A percentile compares a stretch with the other conserved stretches of the same genome.
These are phyloP conservation scores for Alternaria rosae DNA, from an alignment of 2,329 filamentous ascomycete genomes.

Conservation along the genomic window DNA sequence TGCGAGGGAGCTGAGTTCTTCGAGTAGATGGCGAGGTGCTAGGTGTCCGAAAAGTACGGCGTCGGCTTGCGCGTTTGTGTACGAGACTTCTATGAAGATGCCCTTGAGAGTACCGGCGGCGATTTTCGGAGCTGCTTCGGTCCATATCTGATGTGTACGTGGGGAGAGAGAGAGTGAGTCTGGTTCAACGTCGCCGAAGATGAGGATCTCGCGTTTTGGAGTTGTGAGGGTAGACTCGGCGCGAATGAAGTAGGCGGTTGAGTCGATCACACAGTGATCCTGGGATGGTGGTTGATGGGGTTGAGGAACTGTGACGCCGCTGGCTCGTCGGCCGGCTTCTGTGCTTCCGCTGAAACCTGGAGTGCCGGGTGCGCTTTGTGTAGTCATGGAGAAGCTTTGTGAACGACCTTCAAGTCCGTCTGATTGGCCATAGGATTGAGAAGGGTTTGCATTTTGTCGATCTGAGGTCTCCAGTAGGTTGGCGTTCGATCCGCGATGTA, in stretches of 20 bases:
- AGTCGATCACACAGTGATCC: slow-evolving; percentile 76
- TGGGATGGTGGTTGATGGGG: slow-evolving; percentile 18
- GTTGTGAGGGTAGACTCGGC: slow-evolving; percentile 60
- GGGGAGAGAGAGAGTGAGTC: slow-evolving; percentile 84
- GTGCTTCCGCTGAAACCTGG: slow-evolving; percentile 33
- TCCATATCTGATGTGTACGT: slow-evolving; percentile 84
- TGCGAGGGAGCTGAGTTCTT: slow-evolving; percentile 78
- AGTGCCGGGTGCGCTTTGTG: slow-evolving; percentile 47
- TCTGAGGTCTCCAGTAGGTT: slow-evolving; percentile 49
- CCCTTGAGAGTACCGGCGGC: slow-evolving; percentile 73
- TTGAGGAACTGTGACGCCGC: slow-evolving; percentile 24
- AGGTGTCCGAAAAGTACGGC: slow-evolving; percentile 87
- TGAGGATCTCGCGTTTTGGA: slow-evolving; percentile 72
- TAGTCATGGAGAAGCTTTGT: slow-evolving; percentile 44
- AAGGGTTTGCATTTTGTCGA: slow-evolving; percentile 28
- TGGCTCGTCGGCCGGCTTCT: slow-evolving; percentile 29
- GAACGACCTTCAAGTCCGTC: slow-evolving; percentile 42
- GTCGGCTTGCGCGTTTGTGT: slow-evolving; percentile 79
- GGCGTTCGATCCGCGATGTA: slow-evolving; percentile 55
- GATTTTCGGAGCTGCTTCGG: slow-evolving; percentile 86
- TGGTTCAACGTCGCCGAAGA: slow-evolving; percentile 96
- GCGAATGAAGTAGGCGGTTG: slow-evolving; percentile 91
- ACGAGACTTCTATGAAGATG: slow-evolving; percentile 96
- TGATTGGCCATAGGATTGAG: slow-evolving; percentile 25
- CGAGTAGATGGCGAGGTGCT: slow-evolving; percentile 80